Base-by-base conservation (phyloP, 2,329 filamentous ascomycete species). In the Didymella pomorum region DNA sequence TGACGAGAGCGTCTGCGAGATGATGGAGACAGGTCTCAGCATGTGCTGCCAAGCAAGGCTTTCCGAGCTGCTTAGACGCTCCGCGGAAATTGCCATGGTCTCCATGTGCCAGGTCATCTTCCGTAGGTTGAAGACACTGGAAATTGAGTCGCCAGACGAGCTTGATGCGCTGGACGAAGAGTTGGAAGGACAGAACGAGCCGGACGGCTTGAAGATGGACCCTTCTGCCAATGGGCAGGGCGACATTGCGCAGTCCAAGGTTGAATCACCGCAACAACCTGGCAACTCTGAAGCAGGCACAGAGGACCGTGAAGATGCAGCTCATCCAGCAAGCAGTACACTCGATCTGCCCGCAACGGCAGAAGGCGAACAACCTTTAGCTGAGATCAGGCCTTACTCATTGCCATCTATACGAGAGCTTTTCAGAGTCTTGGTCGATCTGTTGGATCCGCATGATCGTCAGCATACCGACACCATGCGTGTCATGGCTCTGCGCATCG, bases 101-200 rank as follows among this genome's bases (percentile, higher is more conserved):
- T 92, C 92, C 66, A 99, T 99, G 95, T 98, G 95, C 74, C 95
- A 99, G 79, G 93, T 97, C 65, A 97, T 99, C 70, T 99, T 99
- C 74, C 91, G 93, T 76, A 89, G 96, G 60, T 80, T 99, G 51
- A 97, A 96, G 76, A 88, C 93, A 64, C 81, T 98, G 8, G 92
- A 96, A 69, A 84, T 91, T 45, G 89, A 93, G 72, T 86, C 88
- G 21, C 87, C 87, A 12, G 85, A 89, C 35, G 87, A 90, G 61
- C 79, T 85, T 7, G 86, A 88, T 33, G 85, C 85, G 3, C 78
- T 91, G 56, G 89, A 92, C 55, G 85, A 86, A 66, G 83, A 86
- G 71, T 84, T 86, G 8, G 87, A 89, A 63, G 86, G 86, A 21
- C 87, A 91, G 61, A 69, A 68, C 18, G 71, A 74, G 20, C 86